phyloP scores from a whole-genome alignment of 345 rosid species.

The Linum tenue region DNA sequence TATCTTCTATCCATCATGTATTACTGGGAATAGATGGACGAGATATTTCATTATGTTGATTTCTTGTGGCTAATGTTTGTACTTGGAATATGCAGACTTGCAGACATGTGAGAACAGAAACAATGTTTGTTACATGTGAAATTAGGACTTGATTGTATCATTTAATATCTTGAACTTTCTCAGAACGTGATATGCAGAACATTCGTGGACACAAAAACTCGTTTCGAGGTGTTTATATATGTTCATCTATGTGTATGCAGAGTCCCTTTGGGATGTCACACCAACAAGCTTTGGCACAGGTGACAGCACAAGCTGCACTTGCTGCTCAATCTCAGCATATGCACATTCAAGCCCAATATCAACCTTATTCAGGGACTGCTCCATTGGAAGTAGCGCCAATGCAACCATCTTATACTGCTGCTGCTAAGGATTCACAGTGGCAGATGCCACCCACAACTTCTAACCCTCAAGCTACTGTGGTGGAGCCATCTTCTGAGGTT shows the following conservation, averaged over 20 bases:
- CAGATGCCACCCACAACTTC: constrained; percentile 36
- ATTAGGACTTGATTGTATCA: neutral
- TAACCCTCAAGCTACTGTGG: constrained; percentile 25
- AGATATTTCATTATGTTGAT: too few species aligned
- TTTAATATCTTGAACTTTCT: neutral
- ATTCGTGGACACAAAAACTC: neutral
- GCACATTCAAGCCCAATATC: constrained; percentile 31
- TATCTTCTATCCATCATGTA: neutral
- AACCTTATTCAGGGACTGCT: constrained; percentile 18
- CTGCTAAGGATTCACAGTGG: constrained; percentile 29
- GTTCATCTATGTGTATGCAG: constrained; percentile 32
- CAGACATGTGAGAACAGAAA: neutral
- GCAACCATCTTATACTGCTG: constrained; percentile 26
- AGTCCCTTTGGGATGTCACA: constrained; percentile 80
- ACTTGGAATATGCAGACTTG: neutral
- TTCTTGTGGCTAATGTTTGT: neutral
- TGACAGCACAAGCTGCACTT: constrained; percentile 64
- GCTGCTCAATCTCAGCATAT: constrained; percentile 31
- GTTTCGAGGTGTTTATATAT: constrained; percentile 5
- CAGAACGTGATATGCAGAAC: too few species aligned
- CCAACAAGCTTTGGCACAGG: constrained; percentile 73
- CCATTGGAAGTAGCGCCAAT: constrained; percentile 19
- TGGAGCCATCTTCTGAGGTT: constrained; percentile 32
- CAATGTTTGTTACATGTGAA: neutral
- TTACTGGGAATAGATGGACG: neutral